Conservation (phyloP, 495 filamentous ascomycete genomes). For the Saxophila tyrrhenica region DNA sequence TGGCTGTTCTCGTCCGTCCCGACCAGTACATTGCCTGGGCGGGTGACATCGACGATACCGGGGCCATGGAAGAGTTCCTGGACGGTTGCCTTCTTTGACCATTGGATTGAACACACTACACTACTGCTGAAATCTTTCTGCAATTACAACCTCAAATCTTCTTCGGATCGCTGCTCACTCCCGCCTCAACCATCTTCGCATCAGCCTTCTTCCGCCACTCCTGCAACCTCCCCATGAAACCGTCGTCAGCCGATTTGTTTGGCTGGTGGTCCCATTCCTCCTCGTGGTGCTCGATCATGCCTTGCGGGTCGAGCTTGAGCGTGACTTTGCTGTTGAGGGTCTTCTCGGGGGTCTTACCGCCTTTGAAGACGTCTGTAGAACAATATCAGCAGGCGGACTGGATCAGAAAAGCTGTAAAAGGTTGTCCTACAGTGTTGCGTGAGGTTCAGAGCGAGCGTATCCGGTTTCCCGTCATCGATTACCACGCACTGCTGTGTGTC, state of each 20-base stretch:
- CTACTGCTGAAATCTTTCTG: too few species aligned
- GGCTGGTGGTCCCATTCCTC: conserved; percentile 11
- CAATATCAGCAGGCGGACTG: too few species aligned
- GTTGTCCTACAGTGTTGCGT: conserved; percentile 13
- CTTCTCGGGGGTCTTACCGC: conserved; percentile 6
- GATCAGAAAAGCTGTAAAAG: too few species aligned
- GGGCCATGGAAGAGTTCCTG: not conserved
- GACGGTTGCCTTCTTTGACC: not conserved
- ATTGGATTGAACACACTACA: too few species aligned
- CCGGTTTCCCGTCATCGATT: not conserved
- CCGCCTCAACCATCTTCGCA: conserved; percentile 9
- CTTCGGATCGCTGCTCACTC: conserved; percentile 7
- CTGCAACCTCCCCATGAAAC: conserved; percentile 9
- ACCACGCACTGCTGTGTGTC: conserved; percentile 1
- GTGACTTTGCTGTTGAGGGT: conserved; percentile 6
- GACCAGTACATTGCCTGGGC: not conserved
- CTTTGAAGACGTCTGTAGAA: conserved; percentile 13
- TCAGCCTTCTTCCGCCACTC: conserved; percentile 10
- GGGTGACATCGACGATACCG: not conserved
- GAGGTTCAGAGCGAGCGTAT: conserved; percentile 3
- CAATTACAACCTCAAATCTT: conserved; percentile 2
- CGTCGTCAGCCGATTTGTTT: conserved; percentile 7
- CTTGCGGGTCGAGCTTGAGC: conserved; percentile 4
- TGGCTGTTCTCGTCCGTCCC: not conserved
- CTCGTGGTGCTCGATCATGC: conserved; percentile 8